Base-by-base conservation (phyloP, 768 basidiomycete genomes). In the Mycena alexandri region DNA sequence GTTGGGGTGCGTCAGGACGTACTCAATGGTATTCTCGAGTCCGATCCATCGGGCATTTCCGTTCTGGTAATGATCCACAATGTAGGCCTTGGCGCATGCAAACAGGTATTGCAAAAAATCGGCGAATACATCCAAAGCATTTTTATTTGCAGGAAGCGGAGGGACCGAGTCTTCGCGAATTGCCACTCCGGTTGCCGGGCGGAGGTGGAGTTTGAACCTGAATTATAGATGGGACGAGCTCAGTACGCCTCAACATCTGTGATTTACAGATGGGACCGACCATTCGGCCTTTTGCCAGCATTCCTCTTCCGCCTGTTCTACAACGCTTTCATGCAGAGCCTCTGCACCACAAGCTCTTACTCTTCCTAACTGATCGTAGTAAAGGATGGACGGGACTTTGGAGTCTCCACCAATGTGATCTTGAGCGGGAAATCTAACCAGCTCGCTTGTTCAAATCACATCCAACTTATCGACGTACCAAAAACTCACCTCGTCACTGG, bases 1-100 rank as follows among this genome's bases (percentile, higher is more conserved):
- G 68, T 90, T 90, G 6, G 89, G 89, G 69, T 90, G 89, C 1
- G 84, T 83, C 17, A 90, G 80, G 6, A 91, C 80, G 63, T 84
- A 87, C 36, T 87, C 82, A 33, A 86, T 81, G 9, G 68, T 76
- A 17, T 75, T 69, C 67, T 84, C 78, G 9, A 88, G 67, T 9
- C 81, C 81, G 10, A 72, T 73, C 87, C 86, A 88, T 4, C 88
- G 68, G 12, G 78, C 76, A 17, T 43, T 68, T 1, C 88, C 87
- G 65, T 78, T 81, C 0, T 78, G 72, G 47, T 86, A 83, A 3
- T 81, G 79, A 24, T 87, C 84, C 34, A 76, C 72, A 53, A 90
- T 88, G 61, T 85, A 89, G 5, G 73, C 75, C 48, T 75, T 78
- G 0, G 83, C 80, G 57, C 86, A 86, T 5, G 77, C 44, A 44